A percentile compares a stretch with the other conserved stretches of the same genome.
phyloP scores from a whole-genome alignment of 1,139 yeast species.

The Blastobotrys buckinghamii region DNA sequence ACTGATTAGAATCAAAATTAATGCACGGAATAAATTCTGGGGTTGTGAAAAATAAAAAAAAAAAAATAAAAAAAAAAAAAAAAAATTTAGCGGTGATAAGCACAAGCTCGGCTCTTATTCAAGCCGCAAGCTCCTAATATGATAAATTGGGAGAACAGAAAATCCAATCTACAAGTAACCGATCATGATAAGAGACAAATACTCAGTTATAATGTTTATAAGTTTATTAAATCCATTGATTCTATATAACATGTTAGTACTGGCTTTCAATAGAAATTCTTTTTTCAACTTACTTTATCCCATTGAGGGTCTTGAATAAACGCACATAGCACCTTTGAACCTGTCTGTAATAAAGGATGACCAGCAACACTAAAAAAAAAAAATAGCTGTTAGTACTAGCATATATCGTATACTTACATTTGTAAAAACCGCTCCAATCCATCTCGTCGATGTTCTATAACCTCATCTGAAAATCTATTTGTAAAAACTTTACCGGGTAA shows the following conservation, averaged over 20 bases:
- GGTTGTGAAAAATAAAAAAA: too few relatives aligned
- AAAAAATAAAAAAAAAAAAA: too few relatives aligned
- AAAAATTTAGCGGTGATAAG: too few relatives aligned
- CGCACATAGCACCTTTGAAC: slow-evolving; percentile 72
- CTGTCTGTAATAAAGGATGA: slow-evolving; percentile 89
- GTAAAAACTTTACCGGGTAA: slow-evolving; percentile 80
- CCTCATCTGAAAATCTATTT: slow-evolving; percentile 74
- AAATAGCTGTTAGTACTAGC: not conserved
- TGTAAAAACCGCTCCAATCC: slow-evolving; percentile 79
- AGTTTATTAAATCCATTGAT: slow-evolving; percentile 33
- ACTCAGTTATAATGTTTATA: too few relatives aligned
- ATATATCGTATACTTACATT: slow-evolving; percentile 28
- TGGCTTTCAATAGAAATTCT: not conserved
- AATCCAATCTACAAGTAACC: too few relatives aligned
- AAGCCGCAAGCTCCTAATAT: too few relatives aligned
- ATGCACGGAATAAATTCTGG: too few relatives aligned
- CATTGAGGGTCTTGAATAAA: slow-evolving; percentile 85
- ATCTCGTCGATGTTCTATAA: slow-evolving; percentile 75
- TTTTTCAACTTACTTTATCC: slow-evolving; percentile 44
- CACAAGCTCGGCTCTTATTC: too few relatives aligned
- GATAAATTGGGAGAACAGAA: too few relatives aligned
- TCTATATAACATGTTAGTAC: slow-evolving; percentile 14
- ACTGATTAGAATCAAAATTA: too few relatives aligned
- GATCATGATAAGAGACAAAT: too few relatives aligned
- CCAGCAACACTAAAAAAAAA: slow-evolving; percentile 59